Evolutionary conservation across 192 early-diverging fungal species (phyloP).

Genomic region (Coemansia umbellata): DNA sequence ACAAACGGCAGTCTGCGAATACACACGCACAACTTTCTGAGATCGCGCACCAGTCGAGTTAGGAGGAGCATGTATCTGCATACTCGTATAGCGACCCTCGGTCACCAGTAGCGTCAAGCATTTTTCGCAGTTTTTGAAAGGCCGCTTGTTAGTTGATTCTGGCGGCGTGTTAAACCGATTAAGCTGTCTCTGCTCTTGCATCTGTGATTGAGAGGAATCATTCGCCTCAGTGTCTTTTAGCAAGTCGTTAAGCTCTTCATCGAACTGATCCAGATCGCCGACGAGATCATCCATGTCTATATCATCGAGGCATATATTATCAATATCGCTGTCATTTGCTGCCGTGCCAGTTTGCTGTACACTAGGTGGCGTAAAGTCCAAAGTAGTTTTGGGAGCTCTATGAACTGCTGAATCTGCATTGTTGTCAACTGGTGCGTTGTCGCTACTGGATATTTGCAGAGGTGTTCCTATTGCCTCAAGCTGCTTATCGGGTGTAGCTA

Average conservation of each 20-base stretch:
- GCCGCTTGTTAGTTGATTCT: neutral
- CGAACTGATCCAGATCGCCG: constrained; percentile 15
- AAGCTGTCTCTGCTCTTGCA: neutral
- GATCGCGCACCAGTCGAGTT: constrained; percentile 4
- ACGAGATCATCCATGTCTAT: constrained; percentile 31
- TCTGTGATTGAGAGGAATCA: neutral
- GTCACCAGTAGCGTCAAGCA: constrained; percentile 38
- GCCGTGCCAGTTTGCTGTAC: no score
- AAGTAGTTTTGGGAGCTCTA: no score
- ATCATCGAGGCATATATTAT: constrained; percentile 27
- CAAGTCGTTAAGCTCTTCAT: constrained; percentile 17
- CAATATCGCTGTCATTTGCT: neutral
- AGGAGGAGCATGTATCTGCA: constrained; percentile 4
- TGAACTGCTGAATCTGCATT: no score
- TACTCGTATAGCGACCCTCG: constrained; percentile 20
- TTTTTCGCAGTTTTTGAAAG: constrained; percentile 23
- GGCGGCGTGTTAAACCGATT: no score
- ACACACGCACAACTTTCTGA: constrained; percentile 40
- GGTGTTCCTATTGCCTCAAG: neutral
- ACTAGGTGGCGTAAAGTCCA: no score
- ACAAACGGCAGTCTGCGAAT: constrained; percentile 31
- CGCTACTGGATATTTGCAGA: no score
- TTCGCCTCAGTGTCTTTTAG: neutral
- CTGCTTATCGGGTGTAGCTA: neutral
- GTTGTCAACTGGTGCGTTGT: no score